A percentile compares a stretch with the other conserved stretches of the same genome.
Evolutionary conservation across 2,329 filamentous ascomycete genomes (phyloP).

Genomic region (Bipolaris gigantea): DNA sequence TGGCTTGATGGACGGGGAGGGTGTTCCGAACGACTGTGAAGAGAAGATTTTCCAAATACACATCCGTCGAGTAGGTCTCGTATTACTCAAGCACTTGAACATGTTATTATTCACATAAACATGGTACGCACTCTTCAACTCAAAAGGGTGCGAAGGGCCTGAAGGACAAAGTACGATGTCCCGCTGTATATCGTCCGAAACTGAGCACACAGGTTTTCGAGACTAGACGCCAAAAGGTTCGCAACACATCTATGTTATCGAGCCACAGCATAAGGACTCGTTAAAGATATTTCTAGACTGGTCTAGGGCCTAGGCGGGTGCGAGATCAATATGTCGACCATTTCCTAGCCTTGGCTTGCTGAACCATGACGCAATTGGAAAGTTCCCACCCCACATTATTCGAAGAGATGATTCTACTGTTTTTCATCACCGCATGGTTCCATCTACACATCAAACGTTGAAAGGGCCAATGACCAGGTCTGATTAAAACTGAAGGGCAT

Average conservation of each 20-base stretch:
- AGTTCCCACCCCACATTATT: not conserved
- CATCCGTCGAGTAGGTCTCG: not conserved
- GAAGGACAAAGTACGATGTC: not conserved
- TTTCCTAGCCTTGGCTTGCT: conserved; percentile 8
- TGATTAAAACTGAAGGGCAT: not conserved
- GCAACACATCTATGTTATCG: not conserved
- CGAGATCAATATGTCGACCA: conserved; percentile 11
- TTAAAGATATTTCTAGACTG: not conserved
- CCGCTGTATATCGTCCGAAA: not conserved
- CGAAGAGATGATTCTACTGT: not conserved
- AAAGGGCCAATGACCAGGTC: not conserved
- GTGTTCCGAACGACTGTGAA: not conserved
- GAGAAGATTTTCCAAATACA: not conserved
- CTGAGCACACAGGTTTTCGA: not conserved
- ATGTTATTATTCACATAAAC: too few relatives aligned
- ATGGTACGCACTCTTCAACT: too few relatives aligned
- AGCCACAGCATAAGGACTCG: not conserved
- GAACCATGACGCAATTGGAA: conserved; percentile 2
- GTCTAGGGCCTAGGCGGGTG: not conserved
- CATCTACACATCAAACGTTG: not conserved
- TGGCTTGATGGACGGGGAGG: conserved; percentile 25
- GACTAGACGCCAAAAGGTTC: not conserved
- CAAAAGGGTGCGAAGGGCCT: not conserved
- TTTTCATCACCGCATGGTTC: not conserved
- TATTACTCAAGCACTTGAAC: not conserved